Evolutionary conservation across 495 filamentous ascomycete genomes (phyloP), one percentile per base, ranked within the genome.

Genomic region (Penicillium nucicola): DNA sequence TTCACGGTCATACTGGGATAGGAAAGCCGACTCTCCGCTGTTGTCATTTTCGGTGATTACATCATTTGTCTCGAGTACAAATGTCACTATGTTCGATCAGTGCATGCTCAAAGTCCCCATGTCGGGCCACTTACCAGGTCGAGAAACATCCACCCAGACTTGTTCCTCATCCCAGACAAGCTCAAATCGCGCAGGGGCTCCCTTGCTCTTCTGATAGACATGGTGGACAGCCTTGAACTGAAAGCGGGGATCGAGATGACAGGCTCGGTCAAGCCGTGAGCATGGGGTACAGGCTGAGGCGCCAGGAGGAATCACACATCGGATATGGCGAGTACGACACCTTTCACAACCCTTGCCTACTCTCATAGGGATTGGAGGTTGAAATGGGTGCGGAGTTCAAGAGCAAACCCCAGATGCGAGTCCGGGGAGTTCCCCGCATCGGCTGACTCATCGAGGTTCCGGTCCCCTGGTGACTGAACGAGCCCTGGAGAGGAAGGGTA

Each of bases 321-420:
- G 65, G 17, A 72, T 66, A 58, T 72, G 69, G 48, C 69, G 69
- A 67, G 69, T 50, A 20, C 69, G 69, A 61, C 69, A 72, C 51
- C 66, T 54, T 55, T 58, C 61, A 62, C 69, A 72, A 51, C 69
- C 69, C 47, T 66, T 66, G 40, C 62, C 61, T 52, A 72, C 65
- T 62, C 69, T 62, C 69, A 70, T 70, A 54, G 45, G 53, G 48
- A 36, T 22, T 11, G 32, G 17, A 9, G 30, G 3, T 23, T 13
- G 7, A 20, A 35, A 32, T 47, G 22, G 34, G 14, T 45, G 25
- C 15, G 15, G 37, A 20, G 11, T 20, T 38, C 31, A 9, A 13
- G 5, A 32, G 9, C 15, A n/a, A 12, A 40, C 19, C 8, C 18
- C 14, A 20, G 22, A 40, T 22, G 18, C 18, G 37, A 39, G 20